Percentiles rank a stretch among this genome's conserved stretches.
Conservation (phyloP, 257 asterid species). For the Gynochthodes officinalis region DNA sequence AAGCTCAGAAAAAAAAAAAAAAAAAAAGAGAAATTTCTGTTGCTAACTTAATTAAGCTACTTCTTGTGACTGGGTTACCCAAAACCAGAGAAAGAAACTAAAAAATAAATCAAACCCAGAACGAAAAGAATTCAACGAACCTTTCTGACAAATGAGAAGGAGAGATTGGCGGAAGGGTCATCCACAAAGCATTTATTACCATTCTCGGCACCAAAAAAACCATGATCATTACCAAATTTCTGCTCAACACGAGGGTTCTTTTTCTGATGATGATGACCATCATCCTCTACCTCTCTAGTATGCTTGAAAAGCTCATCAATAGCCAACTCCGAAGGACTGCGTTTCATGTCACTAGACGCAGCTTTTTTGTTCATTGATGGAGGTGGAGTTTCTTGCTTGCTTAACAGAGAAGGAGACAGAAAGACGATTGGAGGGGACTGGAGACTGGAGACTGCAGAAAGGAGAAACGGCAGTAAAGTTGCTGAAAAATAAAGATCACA, state of each 20-base stretch:
- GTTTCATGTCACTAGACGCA: conserved; percentile 37
- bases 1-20: not conserved
- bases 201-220: not conserved
- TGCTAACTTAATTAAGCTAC: not conserved
- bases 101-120: not conserved
- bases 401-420: conserved; percentile 16
- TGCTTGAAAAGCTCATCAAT: conserved; percentile 43
- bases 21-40: no score
- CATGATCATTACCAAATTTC: conserved; percentile 21
- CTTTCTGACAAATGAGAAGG: not conserved
- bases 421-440: conserved; percentile 16
- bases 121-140: conserved; percentile 3
- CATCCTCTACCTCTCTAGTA: conserved; percentile 21
- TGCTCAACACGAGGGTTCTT: conserved; percentile 22
- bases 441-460: not conserved
- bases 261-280: conserved; percentile 4
- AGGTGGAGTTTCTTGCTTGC: not conserved
- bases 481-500: conserved; percentile 15
- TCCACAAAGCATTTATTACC: not conserved
- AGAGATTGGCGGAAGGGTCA: not conserved
- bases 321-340: conserved; percentile 53
- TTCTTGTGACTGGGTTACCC: not conserved
- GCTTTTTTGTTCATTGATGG: conserved; percentile 22
- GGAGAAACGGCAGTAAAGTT: conserved; percentile 20
- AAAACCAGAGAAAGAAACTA: not conserved